phyloP scores from a whole-genome alignment of 805 yeast species.

The Wickerhamiella kurtzmanii region DNA sequence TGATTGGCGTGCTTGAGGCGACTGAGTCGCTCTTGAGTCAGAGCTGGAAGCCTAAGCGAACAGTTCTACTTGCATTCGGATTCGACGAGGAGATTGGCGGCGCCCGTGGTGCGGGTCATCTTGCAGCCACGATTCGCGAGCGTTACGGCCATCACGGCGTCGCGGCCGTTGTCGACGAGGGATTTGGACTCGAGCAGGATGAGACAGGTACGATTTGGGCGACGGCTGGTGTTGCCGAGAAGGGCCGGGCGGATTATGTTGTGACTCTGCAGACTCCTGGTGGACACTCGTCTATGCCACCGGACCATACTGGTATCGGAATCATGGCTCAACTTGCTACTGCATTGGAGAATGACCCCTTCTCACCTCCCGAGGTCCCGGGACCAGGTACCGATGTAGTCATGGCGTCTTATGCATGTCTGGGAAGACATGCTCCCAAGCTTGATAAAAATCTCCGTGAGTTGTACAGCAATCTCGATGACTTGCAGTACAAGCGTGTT shows the following conservation, averaged over 20 bases:
- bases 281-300: constrained; percentile 71
- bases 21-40: constrained; percentile 39
- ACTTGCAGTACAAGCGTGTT: constrained; percentile 3
- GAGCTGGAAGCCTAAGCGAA: constrained; percentile 42
- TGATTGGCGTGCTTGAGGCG: constrained; percentile 50
- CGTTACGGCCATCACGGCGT: constrained; percentile 50
- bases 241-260: constrained; percentile 41
- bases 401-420: background rate
- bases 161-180: constrained; percentile 58
- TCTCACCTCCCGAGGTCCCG: background rate
- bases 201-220: constrained; percentile 28
- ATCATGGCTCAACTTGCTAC: constrained; percentile 47
- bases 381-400: background rate
- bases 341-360: constrained; percentile 38
- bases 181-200: constrained; percentile 30
- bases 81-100: constrained; percentile 68
- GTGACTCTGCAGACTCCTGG: constrained; percentile 50
- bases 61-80: constrained; percentile 50
- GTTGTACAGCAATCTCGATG: constrained; percentile 3
- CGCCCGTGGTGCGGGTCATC: constrained; percentile 41
- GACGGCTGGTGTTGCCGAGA: constrained; percentile 45
- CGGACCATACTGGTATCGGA: constrained; percentile 72
- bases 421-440: constrained; percentile 12
- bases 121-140: constrained; percentile 36
- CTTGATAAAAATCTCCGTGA: constrained; percentile 19